phyloP scores from a whole-genome alignment of 2,329 filamentous ascomycete species.

The Aspergillus sp. region DNA sequence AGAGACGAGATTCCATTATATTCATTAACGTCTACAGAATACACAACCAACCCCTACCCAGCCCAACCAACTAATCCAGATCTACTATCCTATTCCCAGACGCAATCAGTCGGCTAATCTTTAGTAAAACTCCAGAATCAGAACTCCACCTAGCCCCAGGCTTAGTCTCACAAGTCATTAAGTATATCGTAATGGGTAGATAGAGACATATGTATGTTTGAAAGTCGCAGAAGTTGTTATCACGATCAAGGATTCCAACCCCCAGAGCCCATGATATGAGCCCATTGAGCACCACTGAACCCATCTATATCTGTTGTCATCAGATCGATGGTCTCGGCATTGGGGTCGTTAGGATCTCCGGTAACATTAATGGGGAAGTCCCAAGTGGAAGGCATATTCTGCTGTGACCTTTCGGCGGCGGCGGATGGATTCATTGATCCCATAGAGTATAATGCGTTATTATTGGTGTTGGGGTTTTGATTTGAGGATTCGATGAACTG shows the following conservation, averaged over 20 bases:
- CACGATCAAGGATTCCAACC: slow-evolving; percentile 20
- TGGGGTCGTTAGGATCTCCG: slow-evolving; percentile 10
- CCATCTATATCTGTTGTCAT: slow-evolving; percentile 24
- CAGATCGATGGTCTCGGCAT: slow-evolving; percentile 19
- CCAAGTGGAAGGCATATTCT: slow-evolving; percentile 31
- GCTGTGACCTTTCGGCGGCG: slow-evolving; percentile 19
- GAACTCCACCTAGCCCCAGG: slow-evolving; percentile 1
- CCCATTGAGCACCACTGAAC: slow-evolving; percentile 37
- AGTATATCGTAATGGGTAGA: not conserved
- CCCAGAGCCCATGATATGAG: slow-evolving; percentile 26
- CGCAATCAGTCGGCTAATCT: not conserved
- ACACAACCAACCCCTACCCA: not conserved
- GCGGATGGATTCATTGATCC: slow-evolving; percentile 18
- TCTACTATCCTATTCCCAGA: not conserved
- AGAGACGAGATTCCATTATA: slow-evolving; percentile 5
- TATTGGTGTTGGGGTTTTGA: not conserved
- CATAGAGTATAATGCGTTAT: slow-evolving; percentile 16
- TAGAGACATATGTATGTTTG: not conserved
- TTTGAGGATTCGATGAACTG: slow-evolving; percentile 18
- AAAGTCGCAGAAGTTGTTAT: too few species aligned
- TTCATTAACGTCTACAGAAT: not conserved
- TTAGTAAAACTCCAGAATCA: not conserved
- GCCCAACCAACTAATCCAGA: not conserved
- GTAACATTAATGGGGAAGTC: slow-evolving; percentile 20
- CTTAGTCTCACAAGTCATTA: not conserved